These are phyloP conservation scores for Dothistroma septosporum DNA, from an alignment of 2,329 filamentous ascomycete genomes.

Conservation along the genomic window DNA sequence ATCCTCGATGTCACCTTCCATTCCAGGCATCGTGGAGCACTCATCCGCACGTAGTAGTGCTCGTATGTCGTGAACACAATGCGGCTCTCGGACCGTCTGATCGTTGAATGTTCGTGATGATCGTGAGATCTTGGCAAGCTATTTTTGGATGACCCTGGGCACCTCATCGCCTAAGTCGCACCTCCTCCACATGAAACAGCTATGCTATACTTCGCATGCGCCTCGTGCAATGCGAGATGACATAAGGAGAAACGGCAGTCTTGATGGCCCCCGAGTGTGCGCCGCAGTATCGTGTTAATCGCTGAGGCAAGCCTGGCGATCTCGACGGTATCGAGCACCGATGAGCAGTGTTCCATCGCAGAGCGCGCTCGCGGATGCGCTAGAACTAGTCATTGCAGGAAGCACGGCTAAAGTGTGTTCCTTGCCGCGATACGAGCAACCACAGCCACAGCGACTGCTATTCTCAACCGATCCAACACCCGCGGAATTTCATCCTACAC, in stretches of 20 bases:
- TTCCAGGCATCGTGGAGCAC: background rate
- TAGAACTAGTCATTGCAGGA: background rate
- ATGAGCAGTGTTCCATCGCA: background rate
- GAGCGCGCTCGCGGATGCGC: background rate
- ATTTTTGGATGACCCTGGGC: background rate
- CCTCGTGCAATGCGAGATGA: background rate
- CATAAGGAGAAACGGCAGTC: background rate
- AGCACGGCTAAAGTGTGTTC: background rate
- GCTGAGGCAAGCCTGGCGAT: background rate
- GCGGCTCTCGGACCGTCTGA: background rate
- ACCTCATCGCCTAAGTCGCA: background rate
- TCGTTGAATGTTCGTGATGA: background rate
- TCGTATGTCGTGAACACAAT: background rate
- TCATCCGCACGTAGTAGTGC: background rate
- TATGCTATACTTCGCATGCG: background rate
- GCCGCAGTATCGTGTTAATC: background rate
- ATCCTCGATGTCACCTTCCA: background rate
- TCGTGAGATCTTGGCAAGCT: background rate
- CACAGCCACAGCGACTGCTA: conserved; percentile 1
- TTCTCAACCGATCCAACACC: conserved; percentile 4
- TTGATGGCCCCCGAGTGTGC: background rate
- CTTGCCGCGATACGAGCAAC: background rate
- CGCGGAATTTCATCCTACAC: conserved; percentile 2
- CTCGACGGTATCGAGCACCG: background rate
- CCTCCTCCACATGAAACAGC: background rate